These are phyloP conservation scores for Schrenkiella parvula DNA, from an alignment of 345 rosid genomes.

Conservation along the genomic window DNA sequence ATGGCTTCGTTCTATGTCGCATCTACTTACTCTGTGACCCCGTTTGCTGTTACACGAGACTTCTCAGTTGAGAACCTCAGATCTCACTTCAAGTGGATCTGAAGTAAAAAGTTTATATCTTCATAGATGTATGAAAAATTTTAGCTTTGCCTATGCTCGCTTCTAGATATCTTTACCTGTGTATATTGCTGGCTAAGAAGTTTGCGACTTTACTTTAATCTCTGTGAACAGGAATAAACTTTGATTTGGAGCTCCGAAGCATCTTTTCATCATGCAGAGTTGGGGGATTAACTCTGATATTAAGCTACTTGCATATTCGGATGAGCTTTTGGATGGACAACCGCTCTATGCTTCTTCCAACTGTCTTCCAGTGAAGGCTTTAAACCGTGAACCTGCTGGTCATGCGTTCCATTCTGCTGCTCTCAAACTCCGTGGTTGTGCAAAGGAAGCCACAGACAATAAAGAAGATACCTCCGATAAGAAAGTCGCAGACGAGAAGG, in stretches of 20 bases:
- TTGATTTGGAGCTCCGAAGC: background rate
- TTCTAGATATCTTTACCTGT: background rate
- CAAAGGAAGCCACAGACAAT: constrained; percentile 34
- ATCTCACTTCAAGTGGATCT: background rate
- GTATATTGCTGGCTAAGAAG: background rate
- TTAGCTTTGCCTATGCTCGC: background rate
- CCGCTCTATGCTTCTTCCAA: constrained; percentile 65
- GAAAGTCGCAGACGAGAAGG: constrained; percentile 55
- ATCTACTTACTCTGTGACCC: background rate
- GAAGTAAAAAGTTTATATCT: background rate
- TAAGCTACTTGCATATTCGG: constrained; percentile 58
- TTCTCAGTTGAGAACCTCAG: background rate
- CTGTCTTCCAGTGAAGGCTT: constrained; percentile 71
- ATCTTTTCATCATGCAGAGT: constrained; percentile 18
- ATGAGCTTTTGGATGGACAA: constrained; percentile 65
- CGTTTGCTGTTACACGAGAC: background rate
- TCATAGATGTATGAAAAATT: background rate
- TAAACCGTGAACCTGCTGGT: constrained; percentile 85
- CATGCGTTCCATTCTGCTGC: constrained; percentile 82
- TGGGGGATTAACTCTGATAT: constrained; percentile 40
- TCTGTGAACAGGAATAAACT: constrained; percentile 6
- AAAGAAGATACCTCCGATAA: constrained; percentile 37
- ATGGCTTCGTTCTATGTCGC: background rate
- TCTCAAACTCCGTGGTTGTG: constrained; percentile 72
- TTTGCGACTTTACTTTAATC: background rate